phyloP scores from a whole-genome alignment of 176 grass and related monocot species.

The Elaeis guineensis region DNA sequence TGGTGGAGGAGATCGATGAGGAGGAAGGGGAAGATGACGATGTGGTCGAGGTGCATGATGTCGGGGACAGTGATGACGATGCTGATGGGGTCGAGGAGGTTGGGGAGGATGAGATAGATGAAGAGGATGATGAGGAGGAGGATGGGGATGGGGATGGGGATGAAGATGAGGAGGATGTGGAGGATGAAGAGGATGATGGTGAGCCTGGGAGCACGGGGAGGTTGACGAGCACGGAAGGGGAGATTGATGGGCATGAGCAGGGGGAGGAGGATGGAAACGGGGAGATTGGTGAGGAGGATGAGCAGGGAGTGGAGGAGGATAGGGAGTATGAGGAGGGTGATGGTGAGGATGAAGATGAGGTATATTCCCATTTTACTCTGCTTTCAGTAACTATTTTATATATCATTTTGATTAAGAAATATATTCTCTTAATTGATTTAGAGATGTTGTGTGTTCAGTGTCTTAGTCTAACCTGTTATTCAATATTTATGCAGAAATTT shows the following conservation, averaged over 20 bases:
- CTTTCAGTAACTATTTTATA: not conserved
- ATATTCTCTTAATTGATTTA: too few species aligned
- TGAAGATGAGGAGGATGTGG: conserved; percentile 43
- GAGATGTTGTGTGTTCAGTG: too few species aligned
- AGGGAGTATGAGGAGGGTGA: conserved; percentile 52
- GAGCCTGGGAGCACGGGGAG: conserved; percentile 47
- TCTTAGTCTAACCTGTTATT: too few species aligned
- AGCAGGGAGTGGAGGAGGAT: conserved; percentile 40
- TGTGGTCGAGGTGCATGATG: conserved; percentile 46
- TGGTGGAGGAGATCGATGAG: conserved; percentile 43
- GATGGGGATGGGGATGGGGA: conserved; percentile 45
- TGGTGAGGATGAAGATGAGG: conserved; percentile 82
- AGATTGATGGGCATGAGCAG: conserved; percentile 91
- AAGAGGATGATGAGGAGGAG: conserved; percentile 52
- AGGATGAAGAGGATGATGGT: conserved; percentile 44
- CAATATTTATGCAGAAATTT: too few species aligned
- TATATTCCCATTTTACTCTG: conserved; percentile 27
- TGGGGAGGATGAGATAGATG: conserved; percentile 35
- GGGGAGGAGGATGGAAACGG: conserved; percentile 86
- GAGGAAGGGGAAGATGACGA: conserved; percentile 73
- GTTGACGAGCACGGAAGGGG: conserved; percentile 29
- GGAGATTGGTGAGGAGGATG: conserved; percentile 78
- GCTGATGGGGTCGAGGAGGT: conserved; percentile 35
- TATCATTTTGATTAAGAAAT: not conserved
- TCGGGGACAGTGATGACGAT: conserved; percentile 46